phyloP scores from a whole-genome alignment of 2,329 filamentous ascomycete species.

The Diaporthe humulicola region DNA sequence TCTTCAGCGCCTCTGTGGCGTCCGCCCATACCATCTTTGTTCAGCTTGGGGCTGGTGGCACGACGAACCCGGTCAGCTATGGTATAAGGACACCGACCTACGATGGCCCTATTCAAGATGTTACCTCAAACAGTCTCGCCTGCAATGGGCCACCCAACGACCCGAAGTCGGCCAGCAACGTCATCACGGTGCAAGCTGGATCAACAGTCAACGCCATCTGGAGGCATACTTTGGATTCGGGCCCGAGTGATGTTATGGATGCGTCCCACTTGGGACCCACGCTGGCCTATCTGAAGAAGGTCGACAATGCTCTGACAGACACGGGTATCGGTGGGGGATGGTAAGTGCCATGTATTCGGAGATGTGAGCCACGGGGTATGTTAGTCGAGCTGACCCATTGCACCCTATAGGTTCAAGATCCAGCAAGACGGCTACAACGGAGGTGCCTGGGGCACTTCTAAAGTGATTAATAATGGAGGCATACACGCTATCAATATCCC shows the following conservation, averaged over 20 bases:
- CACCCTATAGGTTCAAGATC: slow-evolving; percentile 50
- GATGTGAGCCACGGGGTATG: neutral
- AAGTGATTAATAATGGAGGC: slow-evolving; percentile 60
- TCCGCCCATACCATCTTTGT: slow-evolving; percentile 65
- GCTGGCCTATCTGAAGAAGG: slow-evolving; percentile 68
- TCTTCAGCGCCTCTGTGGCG: slow-evolving; percentile 48
- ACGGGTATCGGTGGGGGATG: slow-evolving; percentile 57
- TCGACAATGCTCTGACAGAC: slow-evolving; percentile 59
- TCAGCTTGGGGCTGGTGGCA: slow-evolving; percentile 60
- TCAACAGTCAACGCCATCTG: slow-evolving; percentile 66
- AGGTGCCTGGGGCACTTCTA: slow-evolving; percentile 58
- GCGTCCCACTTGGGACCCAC: slow-evolving; percentile 66
- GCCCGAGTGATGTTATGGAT: slow-evolving; percentile 67
- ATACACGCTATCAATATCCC: slow-evolving; percentile 49
- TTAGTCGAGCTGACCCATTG: neutral
- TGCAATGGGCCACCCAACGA: slow-evolving; percentile 71
- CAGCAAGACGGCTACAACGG: slow-evolving; percentile 57
- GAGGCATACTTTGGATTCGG: slow-evolving; percentile 66
- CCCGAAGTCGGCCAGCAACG: slow-evolving; percentile 57
- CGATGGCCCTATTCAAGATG: slow-evolving; percentile 69
- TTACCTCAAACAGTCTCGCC: slow-evolving; percentile 65
- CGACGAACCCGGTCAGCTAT: slow-evolving; percentile 45
- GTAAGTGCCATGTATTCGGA: slow-evolving; percentile 40
- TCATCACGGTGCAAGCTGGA: slow-evolving; percentile 65
- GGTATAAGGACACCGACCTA: slow-evolving; percentile 66